Evolutionary conservation across 305 asterid species (phyloP), one percentile per base, ranked within the genome.

Genomic region (Caryopteris hybrid): DNA sequence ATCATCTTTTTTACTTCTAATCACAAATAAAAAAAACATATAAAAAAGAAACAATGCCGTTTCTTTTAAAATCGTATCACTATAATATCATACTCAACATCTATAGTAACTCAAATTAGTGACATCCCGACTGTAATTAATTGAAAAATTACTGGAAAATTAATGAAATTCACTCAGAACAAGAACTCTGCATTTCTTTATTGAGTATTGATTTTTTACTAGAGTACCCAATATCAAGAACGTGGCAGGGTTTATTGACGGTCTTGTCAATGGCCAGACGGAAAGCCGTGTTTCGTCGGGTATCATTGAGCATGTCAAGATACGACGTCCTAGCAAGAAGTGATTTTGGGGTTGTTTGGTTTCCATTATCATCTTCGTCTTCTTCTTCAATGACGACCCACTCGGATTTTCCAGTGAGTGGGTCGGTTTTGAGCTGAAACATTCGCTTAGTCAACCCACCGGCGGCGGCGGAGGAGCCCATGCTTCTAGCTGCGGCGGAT

Each of bases 281-380:
- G 64, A 53, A 93, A 23, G 96, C 97, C 63, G 64, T 77, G 71
- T 88, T 93, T 45, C 97, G 90, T 23, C 71, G 81, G 61, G 88
- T 61, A 51, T 93, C 98, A 57, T 93, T 93, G 70, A 93, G 97
- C 98, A 93, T 93, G 84, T 93, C 98, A 14, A 93, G 92, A 59
- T 93, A 93, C 46, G 96, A 88, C 27, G 98, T 93, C 41, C 86
- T 72, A 27, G 97, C 89, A 23, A 93, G 88, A 42, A 86, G 84
- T 61, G 90, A 78, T 46, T 80, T 77, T 5, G 76, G 82, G 42
- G 81, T 63, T 43, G 72, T 59, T 36, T 70, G 73, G 33, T 45
- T 77, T 27, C 66, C 68, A 25, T 47, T 61, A 61, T 65, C 80
- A 8, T 63, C 73, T 42, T 70, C 86, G 34, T 70, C 86, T 67